Evolutionary conservation across 768 basidiomycete species (phyloP).

Genomic region (Mycena kentingensis): DNA sequence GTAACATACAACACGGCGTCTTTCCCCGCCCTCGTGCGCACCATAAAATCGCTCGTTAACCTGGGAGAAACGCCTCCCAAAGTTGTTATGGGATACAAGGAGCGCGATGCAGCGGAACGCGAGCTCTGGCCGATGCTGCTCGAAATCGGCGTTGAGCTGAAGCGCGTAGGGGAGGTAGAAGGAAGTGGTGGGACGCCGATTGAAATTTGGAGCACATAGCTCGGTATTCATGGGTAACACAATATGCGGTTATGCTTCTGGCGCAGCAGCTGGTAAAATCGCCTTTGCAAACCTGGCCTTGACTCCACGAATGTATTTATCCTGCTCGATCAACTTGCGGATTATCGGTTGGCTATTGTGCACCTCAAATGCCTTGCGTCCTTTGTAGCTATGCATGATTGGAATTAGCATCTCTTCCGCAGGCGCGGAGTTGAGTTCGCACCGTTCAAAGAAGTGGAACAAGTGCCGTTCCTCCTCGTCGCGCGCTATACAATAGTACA

Average conservation of each 20-base stretch:
- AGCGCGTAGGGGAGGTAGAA: conserved; percentile 49
- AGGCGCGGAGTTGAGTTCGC: neutral
- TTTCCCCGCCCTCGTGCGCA: conserved; percentile 76
- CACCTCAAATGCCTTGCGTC: neutral
- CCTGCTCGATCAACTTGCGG: neutral
- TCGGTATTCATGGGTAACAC: too few relatives aligned
- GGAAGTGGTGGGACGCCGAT: conserved; percentile 68
- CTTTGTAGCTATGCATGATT: neutral
- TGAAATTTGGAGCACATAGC: conserved; percentile 59
- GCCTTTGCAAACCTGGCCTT: neutral
- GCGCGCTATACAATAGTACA: neutral
- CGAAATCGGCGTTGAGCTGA: conserved; percentile 56
- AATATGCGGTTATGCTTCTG: too few relatives aligned
- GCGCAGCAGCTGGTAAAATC: neutral
- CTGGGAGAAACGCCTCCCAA: conserved; percentile 36
- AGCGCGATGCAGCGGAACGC: conserved; percentile 77
- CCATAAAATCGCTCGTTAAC: conserved; percentile 54
- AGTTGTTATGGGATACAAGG: conserved; percentile 82
- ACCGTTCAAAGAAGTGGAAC: neutral
- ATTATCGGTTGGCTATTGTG: neutral
- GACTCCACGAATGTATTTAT: neutral
- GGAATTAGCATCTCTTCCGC: neutral
- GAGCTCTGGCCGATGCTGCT: conserved; percentile 67
- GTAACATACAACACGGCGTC: conserved; percentile 90
- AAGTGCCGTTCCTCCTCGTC: neutral